Evolutionary conservation across 1,284 basidiomycete genomes (phyloP), one percentile per base, ranked within the genome.

Genomic region (Malassezia japonica): DNA sequence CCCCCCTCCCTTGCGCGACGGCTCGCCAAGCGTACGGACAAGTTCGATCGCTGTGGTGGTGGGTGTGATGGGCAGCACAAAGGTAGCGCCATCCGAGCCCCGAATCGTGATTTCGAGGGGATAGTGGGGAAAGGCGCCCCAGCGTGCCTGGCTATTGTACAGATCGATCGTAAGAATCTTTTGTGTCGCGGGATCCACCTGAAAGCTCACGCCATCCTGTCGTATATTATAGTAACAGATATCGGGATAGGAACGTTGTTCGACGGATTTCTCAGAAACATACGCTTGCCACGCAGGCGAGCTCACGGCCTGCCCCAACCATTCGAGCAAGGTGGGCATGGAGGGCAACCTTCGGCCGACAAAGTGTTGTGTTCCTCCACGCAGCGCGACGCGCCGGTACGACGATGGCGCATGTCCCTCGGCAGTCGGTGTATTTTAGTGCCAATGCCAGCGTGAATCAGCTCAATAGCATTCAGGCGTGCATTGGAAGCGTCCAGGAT

Each of bases 381-480:
- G 28, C 20, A 8, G 6, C 32, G 32, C 18, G 13, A 36, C 35
- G 35, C 18, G 18, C 12, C 35, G 20, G 12, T 8, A 24, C 35
- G n/a, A 24, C 35, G n/a, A 50, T 50, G 48, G 41, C 41, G 36
- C 28, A 18, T 8, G 35, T 43, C 3, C 51, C 51, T 8, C 33
- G 51, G 3, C 51, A 54, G 39, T 54, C 51, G n/a, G 40, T 54
- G 15, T 41, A 41, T 21, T 47, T 47, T 9, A 53, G 48, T 33
- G 33, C 50, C 7, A 31, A 35, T 16, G 45, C 50, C 6, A 47
- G 36, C 16, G 33, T 32, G 2, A 32, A 44, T 20, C 51, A 54
- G 23, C 34, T 54, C 4, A 29, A 43, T 6, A 48, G 36, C 32
- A 48, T 54, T 15, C 28, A 48, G 15, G 46, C 46, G 6, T 38